Evolutionary conservation across 805 yeast genomes (phyloP), one percentile per base, ranked within the genome.

Genomic region (Brettanomyces naardenensis): DNA sequence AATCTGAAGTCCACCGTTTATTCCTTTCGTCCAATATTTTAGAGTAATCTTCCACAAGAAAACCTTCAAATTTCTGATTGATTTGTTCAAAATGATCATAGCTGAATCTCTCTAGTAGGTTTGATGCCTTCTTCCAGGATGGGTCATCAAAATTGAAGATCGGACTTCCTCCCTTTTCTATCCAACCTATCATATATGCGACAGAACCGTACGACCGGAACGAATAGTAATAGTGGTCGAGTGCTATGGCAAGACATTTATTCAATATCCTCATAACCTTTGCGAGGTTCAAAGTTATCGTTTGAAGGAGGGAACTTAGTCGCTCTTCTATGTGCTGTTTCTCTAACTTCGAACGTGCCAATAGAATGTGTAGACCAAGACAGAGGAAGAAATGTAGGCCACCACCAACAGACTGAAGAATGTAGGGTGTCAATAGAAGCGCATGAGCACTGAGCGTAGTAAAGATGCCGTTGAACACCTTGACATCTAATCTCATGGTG

Each of bases 161-260:
- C 1, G 51, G 49, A 11, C 30, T 28, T 1, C 51, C 48, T 7
- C 40, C 42, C 19, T 36, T 41, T 26, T 45, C 48, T 23, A 47
- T 19, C 36, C 48, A 45, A 11, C 44, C 47, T 13, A 35, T 29
- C 11, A 51, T 6, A 32, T 40, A 44, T 15, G 27, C 33, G 35
- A 32, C 39, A 3, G 33, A 38, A 2, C 44, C 43, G 28, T 31
- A 41, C 7, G 42, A 13, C 19, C 53, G 42, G 22, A 36, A 41
- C 6, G 48, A 32, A 14, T 38, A 28, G 26, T 49, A 49, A 19
- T 48, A 45, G 15, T 44, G 45, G 25, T 52, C 53, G n/a, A 47
- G 46, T 13, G 41, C 15, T 13, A 47, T 31, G 3, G 43, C 47
- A 21, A 43, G 31, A 6, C 47, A 15, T 26, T 42, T 51, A 3